Base-by-base conservation (phyloP, 2,329 filamentous ascomycete genomes). In the Aspergillus pseudoglaucus region DNA sequence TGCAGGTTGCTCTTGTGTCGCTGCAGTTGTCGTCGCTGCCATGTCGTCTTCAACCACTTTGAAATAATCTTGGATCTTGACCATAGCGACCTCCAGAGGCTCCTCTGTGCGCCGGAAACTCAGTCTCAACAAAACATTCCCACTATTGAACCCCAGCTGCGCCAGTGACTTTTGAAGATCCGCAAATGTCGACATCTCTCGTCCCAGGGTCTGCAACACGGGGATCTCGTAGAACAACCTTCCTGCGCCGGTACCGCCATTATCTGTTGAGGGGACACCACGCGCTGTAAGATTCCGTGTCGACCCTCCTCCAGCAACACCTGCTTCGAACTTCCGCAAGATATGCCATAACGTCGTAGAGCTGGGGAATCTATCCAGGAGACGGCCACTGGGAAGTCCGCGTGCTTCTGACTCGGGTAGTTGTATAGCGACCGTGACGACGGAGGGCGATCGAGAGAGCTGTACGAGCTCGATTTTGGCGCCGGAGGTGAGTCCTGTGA, bases 401-500 rank as follows among this genome's bases (percentile, higher is more conserved):
- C 73, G 75, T 17, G 79, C 82, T 62, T 93, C 86, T 18, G 83
- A 80, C 32, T 84, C 78, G 3, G 89, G 88, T 23, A 96, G 75
- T 63, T 95, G 88, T 10, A 98, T 74, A n/a, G 88, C 91, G 38
- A 98, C 85, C 37, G 86, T 90, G 47, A 98, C 85, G 42, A 86
- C 85, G 1, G 88, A 85, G 0, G 90, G 86, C 0, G 90, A 93
- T 48, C 88, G 87, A 41, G 90, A 93, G 50, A 86, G 84, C 63
- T 88, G 84, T 18, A 96, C 85, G 44, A 98, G 86, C 64, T 97
- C 90, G 49, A 98, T 82, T 64, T 94, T 95, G 50, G 93, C 91
- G 52, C 93, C 93, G 33, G 88, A 81, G 10, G 80, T 77, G 5
- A 98, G 83, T 44, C 90, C 88, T 4, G 90, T 86, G 23, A 91